phyloP scores from a whole-genome alignment of 148 eudicot species.

The Nepenthes mirabilis region DNA sequence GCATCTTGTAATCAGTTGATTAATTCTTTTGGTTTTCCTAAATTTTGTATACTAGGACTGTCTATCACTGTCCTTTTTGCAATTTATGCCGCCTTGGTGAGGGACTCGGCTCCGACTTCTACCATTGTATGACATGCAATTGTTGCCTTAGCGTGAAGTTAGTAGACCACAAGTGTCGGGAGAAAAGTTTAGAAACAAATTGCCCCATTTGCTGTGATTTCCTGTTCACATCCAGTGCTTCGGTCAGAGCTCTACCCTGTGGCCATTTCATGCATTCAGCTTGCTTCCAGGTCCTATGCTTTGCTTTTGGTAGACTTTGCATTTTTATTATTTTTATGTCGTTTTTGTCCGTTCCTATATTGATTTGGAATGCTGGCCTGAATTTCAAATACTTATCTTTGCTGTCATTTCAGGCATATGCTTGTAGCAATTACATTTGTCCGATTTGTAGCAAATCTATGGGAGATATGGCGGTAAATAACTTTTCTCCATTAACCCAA shows the following conservation, averaged over 20 bases:
- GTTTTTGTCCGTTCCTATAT: neutral
- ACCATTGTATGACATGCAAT: constrained; percentile 93
- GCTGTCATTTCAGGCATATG: constrained; percentile 44
- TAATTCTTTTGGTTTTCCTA: constrained; percentile 4
- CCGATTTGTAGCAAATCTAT: constrained; percentile 93
- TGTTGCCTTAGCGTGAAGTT: constrained; percentile 67
- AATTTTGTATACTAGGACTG: constrained; percentile 34
- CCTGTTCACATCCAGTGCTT: constrained; percentile 79
- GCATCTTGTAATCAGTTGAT: neutral
- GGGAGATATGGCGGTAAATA: constrained; percentile 93
- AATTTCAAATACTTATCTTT: constrained; percentile 1
- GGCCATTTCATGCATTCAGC: constrained; percentile 97
- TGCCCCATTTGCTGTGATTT: constrained; percentile 94
- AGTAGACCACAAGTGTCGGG: constrained; percentile 76
- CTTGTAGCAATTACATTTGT: constrained; percentile 78
- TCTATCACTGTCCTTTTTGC: constrained; percentile 91
- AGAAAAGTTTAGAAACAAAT: constrained; percentile 81
- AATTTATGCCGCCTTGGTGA: constrained; percentile 74
- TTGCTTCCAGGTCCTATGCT: constrained; percentile 71
- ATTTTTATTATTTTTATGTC: neutral
- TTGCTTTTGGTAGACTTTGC: neutral
- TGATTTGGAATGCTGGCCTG: neutral
- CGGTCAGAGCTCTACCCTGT: constrained; percentile 79
- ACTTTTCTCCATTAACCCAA: neutral
- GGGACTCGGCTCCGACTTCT: constrained; percentile 77